Conservation (phyloP, 2,329 filamentous ascomycete genomes). For the Acrocalymma vagum region DNA sequence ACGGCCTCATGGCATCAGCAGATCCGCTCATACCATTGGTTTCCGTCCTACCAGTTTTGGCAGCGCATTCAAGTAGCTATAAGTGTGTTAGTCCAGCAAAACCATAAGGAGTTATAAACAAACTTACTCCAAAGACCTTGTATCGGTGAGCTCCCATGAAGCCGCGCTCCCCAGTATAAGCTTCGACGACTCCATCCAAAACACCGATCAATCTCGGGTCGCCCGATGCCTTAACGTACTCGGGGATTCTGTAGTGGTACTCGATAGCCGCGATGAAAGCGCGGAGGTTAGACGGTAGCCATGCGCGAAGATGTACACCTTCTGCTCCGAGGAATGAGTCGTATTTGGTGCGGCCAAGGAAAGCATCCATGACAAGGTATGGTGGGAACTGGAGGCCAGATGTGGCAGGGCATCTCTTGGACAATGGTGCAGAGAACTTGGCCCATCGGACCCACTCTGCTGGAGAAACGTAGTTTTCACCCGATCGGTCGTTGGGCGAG, state of each 20-base stretch:
- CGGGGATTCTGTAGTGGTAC: slow-evolving; percentile 63
- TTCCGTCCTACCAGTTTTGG: slow-evolving; percentile 61
- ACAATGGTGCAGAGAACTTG: slow-evolving; percentile 35
- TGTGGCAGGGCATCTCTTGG: slow-evolving; percentile 32
- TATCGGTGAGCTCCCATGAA: slow-evolving; percentile 67
- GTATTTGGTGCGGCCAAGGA: slow-evolving; percentile 53
- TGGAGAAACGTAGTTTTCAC: slow-evolving; percentile 34
- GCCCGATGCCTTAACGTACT: slow-evolving; percentile 61
- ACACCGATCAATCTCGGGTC: slow-evolving; percentile 62
- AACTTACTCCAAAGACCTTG: slow-evolving; percentile 62
- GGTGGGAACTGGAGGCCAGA: slow-evolving; percentile 34
- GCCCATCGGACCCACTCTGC: slow-evolving; percentile 35
- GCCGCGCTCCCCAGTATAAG: slow-evolving; percentile 63
- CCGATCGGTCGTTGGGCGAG: slow-evolving; percentile 27
- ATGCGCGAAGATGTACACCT: slow-evolving; percentile 62
- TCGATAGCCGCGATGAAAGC: slow-evolving; percentile 66
- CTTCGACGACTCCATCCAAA: slow-evolving; percentile 63
- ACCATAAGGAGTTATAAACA: not conserved
- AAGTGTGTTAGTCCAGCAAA: not conserved
- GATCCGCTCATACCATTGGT: slow-evolving; percentile 34
- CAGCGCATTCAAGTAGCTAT: slow-evolving; percentile 58
- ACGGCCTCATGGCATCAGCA: slow-evolving; percentile 25
- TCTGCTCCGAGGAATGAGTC: slow-evolving; percentile 62
- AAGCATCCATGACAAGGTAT: slow-evolving; percentile 36
- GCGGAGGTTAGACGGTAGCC: slow-evolving; percentile 63